Base-by-base conservation (phyloP, 2,329 filamentous ascomycete species). In the Corynespora cassiicola region DNA sequence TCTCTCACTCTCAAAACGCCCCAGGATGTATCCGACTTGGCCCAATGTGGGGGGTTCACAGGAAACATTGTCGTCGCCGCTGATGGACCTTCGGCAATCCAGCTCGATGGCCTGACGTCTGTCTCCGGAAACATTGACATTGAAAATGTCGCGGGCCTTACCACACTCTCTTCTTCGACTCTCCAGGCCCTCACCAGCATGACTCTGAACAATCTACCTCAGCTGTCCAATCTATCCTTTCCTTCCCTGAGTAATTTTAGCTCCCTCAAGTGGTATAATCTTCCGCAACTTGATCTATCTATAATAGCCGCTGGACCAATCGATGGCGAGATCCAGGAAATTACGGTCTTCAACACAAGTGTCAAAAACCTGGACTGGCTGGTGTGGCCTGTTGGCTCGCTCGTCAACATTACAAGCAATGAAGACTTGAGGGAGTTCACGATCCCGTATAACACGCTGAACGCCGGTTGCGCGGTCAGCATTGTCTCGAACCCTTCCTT, bases 281-380 rank as follows among this genome's bases (percentile, higher is more conserved):
- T 59, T 3, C 45, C 39, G 2, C 9, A 28, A 2, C 28, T 59
- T 3, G 36, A 47, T 8, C 23, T 34, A 2, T 47, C 36, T 20
- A 45, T 20, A 2, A 40, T 58, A 12, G 49, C 51, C 1, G 36
- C 37, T 6, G 45, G 37, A 8, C 15, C 21, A 5, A 5, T 50
- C 7, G 21, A 35, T 4, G 36, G 31, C 2, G 54, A 57, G 17
- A 39, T 57, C 10, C 23, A 45, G 3, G 50, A 50, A 12, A 31
- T 57, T 15, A 52, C 23, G 23, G 45, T 59, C n/a, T 18, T 39
- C 8, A 45, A 50, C 10, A 57, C 53, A 2, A 36, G 36, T 2
- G 17, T 59, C 2, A 46, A 51, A 28, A 50, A 24, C 17, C 19
- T 59, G 30, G 47, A 54, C 6, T 59, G 55, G 55, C 20, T 59